Evolutionary conservation across 768 basidiomycete genomes (phyloP), one percentile per base, ranked within the genome.

Genomic region (Scleroderma bovista): DNA sequence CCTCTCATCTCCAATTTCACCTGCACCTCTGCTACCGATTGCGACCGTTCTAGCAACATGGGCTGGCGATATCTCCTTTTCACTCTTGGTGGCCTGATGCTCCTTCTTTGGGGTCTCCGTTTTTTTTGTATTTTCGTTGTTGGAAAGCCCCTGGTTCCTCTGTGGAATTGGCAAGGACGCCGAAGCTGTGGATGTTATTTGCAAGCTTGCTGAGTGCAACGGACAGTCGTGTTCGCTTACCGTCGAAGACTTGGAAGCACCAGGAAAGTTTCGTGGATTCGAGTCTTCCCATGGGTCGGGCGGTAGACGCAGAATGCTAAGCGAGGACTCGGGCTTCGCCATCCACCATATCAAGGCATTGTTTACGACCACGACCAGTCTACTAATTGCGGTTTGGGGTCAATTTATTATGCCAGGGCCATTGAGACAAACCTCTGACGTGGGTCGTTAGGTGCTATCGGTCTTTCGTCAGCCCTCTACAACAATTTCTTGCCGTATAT

Each of bases 401-500:
- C 65, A 73, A 24, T 51, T 9, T n/a, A 6, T 0, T 22, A 22
- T 34, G 17, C 10, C 6, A 6, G 46, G 9, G 22, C 26, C 4
- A 44, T 10, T 24, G 4, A 16, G n/a, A 31, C 5, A 15, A 3
- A 44, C 5, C 10, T 12, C 23, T 22, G 19, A 22, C 17, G 36
- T 38, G 24, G 22, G 45, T 37, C 48, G 3, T 46, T 52, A 86
- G 86, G 81, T 1, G 67, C 86, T 29, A 88, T 89, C 48, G 88
- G 86, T 4, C 74, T 89, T 16, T 85, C 83, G 1, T 85, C 81
- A 51, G 86, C 86, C 2, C 68, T 89, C 61, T 83, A 79, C 54
- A 75, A 79, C 56, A 72, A 67, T 46, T 77, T 78, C 62, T 66
- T 81, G 23, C 75, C 77, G 5, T 80, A 72, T 57, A 69, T 76